Evolutionary conservation across 768 basidiomycete genomes (phyloP).

Genomic region (Boletus fagicola): DNA sequence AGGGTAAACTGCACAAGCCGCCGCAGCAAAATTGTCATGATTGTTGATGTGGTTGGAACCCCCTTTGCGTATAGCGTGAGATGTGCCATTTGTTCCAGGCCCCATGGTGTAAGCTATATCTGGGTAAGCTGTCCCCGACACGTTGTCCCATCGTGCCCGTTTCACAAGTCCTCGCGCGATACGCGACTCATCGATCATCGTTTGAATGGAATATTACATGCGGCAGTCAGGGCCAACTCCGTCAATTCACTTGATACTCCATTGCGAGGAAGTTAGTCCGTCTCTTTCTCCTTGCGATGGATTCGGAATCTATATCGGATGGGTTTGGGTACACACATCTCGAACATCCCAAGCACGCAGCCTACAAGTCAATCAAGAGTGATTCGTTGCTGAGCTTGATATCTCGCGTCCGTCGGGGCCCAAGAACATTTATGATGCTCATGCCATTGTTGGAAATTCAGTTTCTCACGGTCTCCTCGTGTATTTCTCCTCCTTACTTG

Average conservation of each 20-base stretch:
- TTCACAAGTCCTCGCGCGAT: background rate
- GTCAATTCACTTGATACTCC: background rate
- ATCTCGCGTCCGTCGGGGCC: background rate
- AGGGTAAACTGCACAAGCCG: slow-evolving; percentile 54
- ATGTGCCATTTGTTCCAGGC: background rate
- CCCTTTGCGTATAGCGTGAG: background rate
- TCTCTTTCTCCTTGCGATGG: background rate
- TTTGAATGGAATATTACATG: background rate
- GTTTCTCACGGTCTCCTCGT: too few species aligned
- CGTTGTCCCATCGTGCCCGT: background rate
- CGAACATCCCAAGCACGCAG: background rate
- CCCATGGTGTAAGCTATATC: background rate
- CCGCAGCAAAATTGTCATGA: background rate
- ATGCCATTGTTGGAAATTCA: too few species aligned
- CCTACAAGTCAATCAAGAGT: background rate
- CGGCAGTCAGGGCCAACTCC: background rate
- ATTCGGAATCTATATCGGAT: background rate
- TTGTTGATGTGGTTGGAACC: background rate
- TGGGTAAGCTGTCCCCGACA: background rate
- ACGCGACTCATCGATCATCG: background rate
- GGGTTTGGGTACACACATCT: background rate
- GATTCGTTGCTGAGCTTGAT: background rate
- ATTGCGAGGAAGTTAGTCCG: background rate
- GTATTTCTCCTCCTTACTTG: too few species aligned
- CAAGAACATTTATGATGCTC: background rate